Base-by-base conservation (phyloP, 352 stramenopile species). In the Halophytophthora polymorphica region DNA sequence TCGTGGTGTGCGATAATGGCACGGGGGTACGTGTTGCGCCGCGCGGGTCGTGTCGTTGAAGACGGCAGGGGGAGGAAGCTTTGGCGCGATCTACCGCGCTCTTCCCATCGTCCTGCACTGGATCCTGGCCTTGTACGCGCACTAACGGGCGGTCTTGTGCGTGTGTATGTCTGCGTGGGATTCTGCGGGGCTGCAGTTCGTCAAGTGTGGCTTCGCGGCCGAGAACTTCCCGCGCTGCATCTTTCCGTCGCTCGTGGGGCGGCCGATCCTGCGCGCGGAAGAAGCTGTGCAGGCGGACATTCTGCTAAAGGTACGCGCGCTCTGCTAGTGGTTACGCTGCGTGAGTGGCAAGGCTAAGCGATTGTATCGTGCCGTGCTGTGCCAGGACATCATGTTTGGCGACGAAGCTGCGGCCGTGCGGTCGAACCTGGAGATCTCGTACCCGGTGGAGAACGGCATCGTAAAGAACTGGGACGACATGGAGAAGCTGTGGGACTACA, bases 381-480 rank as follows among this genome's bases (percentile, higher is more conserved):
- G 58, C 13, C 56, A 96, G 86, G 92, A 98, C 55, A 90, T 98
- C 44, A 98, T 98, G 91, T 96, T 96, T 58, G 95, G 95, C 23
- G 91, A 98, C 56, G 95, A 98, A 54, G 93, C 90, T 2, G 82
- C 83, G 6, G 81, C 85, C 10, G 82, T 95, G 58, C 83, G 87
- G 10, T 88, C 78, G 45, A 90, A 88, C 60, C 67, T 96, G 23
- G 83, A 95, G 66, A 93, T 93, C 69, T 77, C 69, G 59, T 95
- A 96, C 69, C 88, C 86, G 12, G 89, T 98, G 21, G 91, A 98
- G 65, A 97, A 98, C 63, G 95, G 95, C 33, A 98, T 98, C 48
- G 92, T 98, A 11, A 95, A 95, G 67, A 97, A 97, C 76, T 98
- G 95, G 95, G 89, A 98, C 46, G 94, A 98, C 60, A 98, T 98